phyloP scores from a whole-genome alignment of 768 basidiomycete species.

The Auricularia cornea region DNA sequence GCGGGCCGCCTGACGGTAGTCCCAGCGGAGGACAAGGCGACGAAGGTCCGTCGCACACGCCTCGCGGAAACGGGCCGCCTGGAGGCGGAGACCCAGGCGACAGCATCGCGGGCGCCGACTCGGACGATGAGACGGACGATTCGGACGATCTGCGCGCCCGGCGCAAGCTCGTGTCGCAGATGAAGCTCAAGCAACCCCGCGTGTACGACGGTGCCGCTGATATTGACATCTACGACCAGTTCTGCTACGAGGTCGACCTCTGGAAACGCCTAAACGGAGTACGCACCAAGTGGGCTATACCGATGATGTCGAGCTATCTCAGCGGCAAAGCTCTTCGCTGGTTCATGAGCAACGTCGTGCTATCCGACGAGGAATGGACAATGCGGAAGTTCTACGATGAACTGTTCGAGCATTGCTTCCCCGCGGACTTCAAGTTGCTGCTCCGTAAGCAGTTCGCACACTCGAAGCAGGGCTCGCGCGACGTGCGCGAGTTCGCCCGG shows the following conservation, averaged over 20 bases:
- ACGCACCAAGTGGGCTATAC: neutral
- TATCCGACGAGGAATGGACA: slow-evolving; percentile 18
- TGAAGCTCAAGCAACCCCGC: slow-evolving; percentile 4
- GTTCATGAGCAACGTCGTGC: slow-evolving; percentile 22
- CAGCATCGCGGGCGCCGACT: no score
- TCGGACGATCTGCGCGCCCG: neutral
- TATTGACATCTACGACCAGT: slow-evolving; percentile 1
- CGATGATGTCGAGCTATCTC: slow-evolving; percentile 15
- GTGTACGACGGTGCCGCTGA: neutral
- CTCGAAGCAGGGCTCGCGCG: slow-evolving; percentile 17
- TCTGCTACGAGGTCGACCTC: neutral
- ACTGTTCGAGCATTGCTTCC: slow-evolving; percentile 32
- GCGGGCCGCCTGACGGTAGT: no score
- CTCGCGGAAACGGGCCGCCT: no score
- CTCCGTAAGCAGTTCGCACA: slow-evolving; percentile 19
- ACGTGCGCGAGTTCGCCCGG: slow-evolving; percentile 25
- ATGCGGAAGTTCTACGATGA: slow-evolving; percentile 23
- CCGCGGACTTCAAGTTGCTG: slow-evolving; percentile 18
- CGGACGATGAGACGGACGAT: neutral
- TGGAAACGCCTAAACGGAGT: neutral
- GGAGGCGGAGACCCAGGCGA: no score
- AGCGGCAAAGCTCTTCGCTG: slow-evolving; percentile 25
- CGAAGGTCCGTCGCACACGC: no score
- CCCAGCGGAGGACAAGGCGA: no score
- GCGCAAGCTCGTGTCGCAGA: neutral